Conservation (phyloP, 2,329 filamentous ascomycete genomes). For the Colletotrichum plurivorum region DNA sequence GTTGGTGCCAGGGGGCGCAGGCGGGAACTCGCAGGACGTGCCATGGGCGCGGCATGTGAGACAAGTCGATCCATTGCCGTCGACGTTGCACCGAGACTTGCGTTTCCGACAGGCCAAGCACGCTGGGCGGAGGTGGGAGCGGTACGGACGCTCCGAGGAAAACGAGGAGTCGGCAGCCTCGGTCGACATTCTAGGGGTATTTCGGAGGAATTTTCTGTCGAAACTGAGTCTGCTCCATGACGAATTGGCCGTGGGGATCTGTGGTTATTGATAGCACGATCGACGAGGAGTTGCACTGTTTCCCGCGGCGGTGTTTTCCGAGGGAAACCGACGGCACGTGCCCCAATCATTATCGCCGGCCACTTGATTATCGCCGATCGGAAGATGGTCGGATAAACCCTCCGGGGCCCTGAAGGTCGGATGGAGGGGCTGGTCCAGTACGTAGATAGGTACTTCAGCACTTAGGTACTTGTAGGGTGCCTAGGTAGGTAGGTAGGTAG, state of each 20-base stretch:
- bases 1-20: constrained; percentile 5
- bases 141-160: constrained; percentile 63
- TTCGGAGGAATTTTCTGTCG: fast-evolving
- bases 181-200: constrained; percentile 2
- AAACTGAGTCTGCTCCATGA: background rate
- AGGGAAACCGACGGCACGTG: background rate
- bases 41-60: constrained; percentile 71
- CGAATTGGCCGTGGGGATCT: constrained; percentile 15
- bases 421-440: no score
- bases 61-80: constrained; percentile 65
- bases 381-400: background rate
- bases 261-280: background rate
- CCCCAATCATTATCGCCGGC: background rate
- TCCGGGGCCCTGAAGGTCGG: no score
- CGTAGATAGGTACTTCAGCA: no score
- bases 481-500: no score
- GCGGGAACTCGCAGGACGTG: constrained; percentile 69
- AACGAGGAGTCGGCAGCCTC: constrained; percentile 12
- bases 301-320: constrained; percentile 18
- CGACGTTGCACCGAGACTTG: constrained; percentile 73
- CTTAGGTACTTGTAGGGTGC: no score
- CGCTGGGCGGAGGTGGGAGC: constrained; percentile 73
- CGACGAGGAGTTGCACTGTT: background rate
- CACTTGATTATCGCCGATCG: background rate
- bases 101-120: constrained; percentile 72